Conservation (phyloP, 768 basidiomycete species). For the Psilocybe cyanescens region DNA sequence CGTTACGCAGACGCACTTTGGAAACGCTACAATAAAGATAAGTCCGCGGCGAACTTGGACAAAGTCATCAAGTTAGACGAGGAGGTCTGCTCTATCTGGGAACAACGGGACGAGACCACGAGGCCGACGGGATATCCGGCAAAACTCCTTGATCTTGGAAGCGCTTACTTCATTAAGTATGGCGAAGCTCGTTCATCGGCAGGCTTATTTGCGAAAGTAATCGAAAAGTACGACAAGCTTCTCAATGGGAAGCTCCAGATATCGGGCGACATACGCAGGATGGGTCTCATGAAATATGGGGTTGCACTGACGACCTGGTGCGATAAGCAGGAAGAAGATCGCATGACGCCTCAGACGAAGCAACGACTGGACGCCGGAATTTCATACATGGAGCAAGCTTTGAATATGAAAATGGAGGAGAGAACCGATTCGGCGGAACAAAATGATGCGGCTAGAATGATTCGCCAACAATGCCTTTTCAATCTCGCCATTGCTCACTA, state of each 20-base stretch:
- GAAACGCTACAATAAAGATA: not conserved
- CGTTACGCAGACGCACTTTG: not conserved
- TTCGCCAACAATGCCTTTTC: conserved; percentile 1
- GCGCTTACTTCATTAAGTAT: not conserved
- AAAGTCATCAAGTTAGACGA: not conserved
- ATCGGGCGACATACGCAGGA: not conserved
- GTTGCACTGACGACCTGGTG: not conserved
- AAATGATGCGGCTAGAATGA: too few species aligned
- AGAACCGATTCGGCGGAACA: not conserved
- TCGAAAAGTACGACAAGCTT: not conserved
- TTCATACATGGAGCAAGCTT: not conserved
- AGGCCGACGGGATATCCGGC: not conserved
- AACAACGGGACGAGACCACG: not conserved
- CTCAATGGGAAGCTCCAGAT: not conserved
- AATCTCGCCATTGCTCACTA: conserved; percentile 10
- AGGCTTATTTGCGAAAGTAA: not conserved
- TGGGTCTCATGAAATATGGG: not conserved
- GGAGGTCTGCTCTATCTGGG: not conserved
- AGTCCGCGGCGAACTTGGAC: not conserved
- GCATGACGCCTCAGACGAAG: too few species aligned
- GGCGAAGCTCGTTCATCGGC: too few species aligned
- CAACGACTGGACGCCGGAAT: too few species aligned
- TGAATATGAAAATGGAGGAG: not conserved
- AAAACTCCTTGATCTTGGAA: not conserved
- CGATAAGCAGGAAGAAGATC: not conserved